phyloP scores from a whole-genome alignment of 2,329 filamentous ascomycete species.

The Cercospora canescens region DNA sequence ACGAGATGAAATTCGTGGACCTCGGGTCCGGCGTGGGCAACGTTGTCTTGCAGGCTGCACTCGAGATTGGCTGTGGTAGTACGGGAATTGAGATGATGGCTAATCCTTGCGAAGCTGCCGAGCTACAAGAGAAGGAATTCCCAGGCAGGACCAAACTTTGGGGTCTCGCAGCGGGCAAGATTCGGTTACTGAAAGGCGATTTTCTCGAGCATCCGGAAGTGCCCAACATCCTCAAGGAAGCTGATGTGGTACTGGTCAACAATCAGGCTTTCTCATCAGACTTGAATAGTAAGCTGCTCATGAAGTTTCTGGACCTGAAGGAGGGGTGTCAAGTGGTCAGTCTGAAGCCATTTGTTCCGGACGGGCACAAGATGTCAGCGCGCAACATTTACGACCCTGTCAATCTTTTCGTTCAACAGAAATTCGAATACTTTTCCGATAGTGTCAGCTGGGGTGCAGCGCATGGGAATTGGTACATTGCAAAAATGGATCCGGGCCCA shows the following conservation, averaged over 20 bases:
- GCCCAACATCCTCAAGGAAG: slow-evolving; percentile 71
- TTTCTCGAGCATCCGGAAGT: slow-evolving; percentile 76
- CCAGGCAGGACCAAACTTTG: slow-evolving; percentile 81
- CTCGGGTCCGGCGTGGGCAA: slow-evolving; percentile 95
- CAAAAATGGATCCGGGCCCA: slow-evolving; percentile 68
- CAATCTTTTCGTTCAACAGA: slow-evolving; percentile 77
- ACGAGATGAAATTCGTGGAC: slow-evolving; percentile 86
- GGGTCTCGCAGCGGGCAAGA: slow-evolving; percentile 78
- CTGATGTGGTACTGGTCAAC: slow-evolving; percentile 96
- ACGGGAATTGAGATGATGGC: slow-evolving; percentile 98
- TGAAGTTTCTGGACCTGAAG: slow-evolving; percentile 92
- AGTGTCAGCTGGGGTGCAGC: slow-evolving; percentile 89
- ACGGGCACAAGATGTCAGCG: slow-evolving; percentile 70
- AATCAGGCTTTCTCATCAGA: slow-evolving; percentile 93
- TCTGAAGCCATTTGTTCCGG: slow-evolving; percentile 85
- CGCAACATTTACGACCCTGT: slow-evolving; percentile 78
- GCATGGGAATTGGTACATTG: slow-evolving; percentile 79
- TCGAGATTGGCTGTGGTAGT: slow-evolving; percentile 90
- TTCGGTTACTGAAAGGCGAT: slow-evolving; percentile 79
- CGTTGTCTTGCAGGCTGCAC: slow-evolving; percentile 87
- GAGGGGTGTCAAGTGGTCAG: slow-evolving; percentile 87
- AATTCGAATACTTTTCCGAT: slow-evolving; percentile 65
- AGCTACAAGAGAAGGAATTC: slow-evolving; percentile 80
- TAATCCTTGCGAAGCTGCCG: slow-evolving; percentile 80
- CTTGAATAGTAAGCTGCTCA: slow-evolving; percentile 80